Percentiles rank a stretch among this genome's conserved stretches.
These are phyloP conservation scores for Nakazawaea wickerhamii DNA, from an alignment of 805 yeast genomes.

Conservation along the genomic window DNA sequence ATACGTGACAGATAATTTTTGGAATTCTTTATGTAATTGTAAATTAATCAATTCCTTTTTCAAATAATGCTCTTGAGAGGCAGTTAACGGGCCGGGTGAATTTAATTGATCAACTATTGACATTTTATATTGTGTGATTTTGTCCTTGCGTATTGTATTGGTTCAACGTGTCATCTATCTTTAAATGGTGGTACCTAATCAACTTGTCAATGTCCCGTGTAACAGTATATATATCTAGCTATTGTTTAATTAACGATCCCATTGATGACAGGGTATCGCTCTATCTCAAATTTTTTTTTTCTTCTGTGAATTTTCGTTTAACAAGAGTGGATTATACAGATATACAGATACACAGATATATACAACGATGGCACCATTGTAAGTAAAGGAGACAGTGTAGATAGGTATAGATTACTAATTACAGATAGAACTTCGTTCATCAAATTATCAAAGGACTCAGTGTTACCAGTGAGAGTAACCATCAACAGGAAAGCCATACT, in stretches of 20 bases:
- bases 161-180: too few relatives aligned
- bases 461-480: constrained; percentile 9
- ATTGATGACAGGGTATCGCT: background rate
- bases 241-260: too few relatives aligned
- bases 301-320: background rate
- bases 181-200: too few relatives aligned
- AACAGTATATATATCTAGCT: too few relatives aligned
- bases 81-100: constrained; percentile 29
- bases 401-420: background rate
- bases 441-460: constrained; percentile 2
- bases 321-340: too few relatives aligned
- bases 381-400: too few relatives aligned
- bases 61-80: constrained; percentile 79
- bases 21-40: constrained; percentile 60
- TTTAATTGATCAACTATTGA: background rate
- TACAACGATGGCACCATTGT: constrained; percentile 11
- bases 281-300: background rate
- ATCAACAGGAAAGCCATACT: constrained; percentile 13
- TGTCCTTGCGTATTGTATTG: too few relatives aligned
- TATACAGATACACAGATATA: background rate
- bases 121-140: too few relatives aligned
- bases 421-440: constrained; percentile 11
- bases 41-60: constrained; percentile 72
- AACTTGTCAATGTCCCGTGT: too few relatives aligned
- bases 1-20: constrained; percentile 35